phyloP scores from a whole-genome alignment of 768 basidiomycete genomes.

The Rhizopogon roseolus region DNA sequence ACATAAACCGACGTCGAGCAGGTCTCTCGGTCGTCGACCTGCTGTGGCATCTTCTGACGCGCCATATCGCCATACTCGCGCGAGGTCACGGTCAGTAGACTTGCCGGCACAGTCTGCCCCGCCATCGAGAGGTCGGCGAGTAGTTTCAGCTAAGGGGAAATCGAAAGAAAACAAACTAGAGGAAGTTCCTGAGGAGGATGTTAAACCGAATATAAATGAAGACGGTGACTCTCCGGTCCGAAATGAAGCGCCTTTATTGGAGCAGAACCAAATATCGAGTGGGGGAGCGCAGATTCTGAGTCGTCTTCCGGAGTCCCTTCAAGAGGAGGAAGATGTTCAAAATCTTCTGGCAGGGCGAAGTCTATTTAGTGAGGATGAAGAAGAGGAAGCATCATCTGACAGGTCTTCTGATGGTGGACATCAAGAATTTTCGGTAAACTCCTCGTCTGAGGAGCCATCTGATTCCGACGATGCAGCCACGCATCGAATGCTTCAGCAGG shows the following conservation, averaged over 20 bases:
- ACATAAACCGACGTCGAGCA: background rate
- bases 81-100: conserved; percentile 18
- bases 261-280: background rate
- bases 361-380: background rate
- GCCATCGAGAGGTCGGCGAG: background rate
- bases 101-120: background rate
- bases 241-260: background rate
- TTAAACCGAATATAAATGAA: background rate
- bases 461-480: conserved; percentile 28
- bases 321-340: conserved; percentile 21
- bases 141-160: conserved; percentile 6
- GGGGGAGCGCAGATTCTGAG: background rate
- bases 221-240: background rate
- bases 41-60: background rate
- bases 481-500: conserved; percentile 10
- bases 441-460: conserved; percentile 7
- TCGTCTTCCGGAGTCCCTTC: background rate
- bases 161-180: background rate
- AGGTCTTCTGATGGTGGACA: background rate
- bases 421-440: background rate
- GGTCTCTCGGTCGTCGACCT: background rate
- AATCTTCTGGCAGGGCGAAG: conserved; percentile 9
- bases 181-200: conserved; percentile 7
- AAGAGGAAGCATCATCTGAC: background rate
- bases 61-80: conserved; percentile 16